A percentile compares a stretch with the other conserved stretches of the same genome.
phyloP scores from a whole-genome alignment of 352 stramenopile genomes.

The Phytopythium helicoides region DNA sequence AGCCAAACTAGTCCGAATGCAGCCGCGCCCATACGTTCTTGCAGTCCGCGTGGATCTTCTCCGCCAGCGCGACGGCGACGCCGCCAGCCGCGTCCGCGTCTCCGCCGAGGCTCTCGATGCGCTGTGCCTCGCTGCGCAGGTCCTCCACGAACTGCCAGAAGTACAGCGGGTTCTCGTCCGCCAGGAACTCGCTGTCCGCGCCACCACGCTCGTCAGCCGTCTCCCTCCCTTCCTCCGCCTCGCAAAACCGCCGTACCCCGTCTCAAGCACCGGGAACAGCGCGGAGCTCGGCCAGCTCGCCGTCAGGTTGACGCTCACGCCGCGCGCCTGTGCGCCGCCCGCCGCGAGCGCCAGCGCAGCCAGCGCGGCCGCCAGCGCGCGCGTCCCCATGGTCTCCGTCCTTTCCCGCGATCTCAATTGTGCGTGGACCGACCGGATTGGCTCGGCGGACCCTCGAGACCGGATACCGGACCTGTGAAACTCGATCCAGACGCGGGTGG shows the following conservation, averaged over 20 bases:
- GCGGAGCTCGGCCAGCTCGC: constrained; percentile 59
- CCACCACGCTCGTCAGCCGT: background rate
- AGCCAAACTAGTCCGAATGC: constrained; percentile 2
- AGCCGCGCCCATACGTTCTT: constrained; percentile 42
- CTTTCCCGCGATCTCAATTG: background rate
- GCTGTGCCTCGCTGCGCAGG: constrained; percentile 25
- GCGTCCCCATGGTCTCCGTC: constrained; percentile 15
- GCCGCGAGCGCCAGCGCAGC: constrained; percentile 19
- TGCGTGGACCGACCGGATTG: background rate
- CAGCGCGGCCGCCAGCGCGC: constrained; percentile 13
- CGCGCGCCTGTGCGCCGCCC: constrained; percentile 18
- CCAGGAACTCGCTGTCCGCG: constrained; percentile 69
- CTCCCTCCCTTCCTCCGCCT: too few species aligned
- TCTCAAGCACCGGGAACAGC: constrained; percentile 55
- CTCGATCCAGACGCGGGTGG: too few species aligned
- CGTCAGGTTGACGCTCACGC: constrained; percentile 53
- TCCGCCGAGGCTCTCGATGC: constrained; percentile 27
- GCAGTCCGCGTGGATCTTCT: constrained; percentile 52
- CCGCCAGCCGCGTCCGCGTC: constrained; percentile 50
- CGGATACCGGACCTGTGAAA: too few species aligned
- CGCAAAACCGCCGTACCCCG: constrained; percentile 27
- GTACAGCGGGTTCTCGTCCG: constrained; percentile 70
- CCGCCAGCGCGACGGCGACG: constrained; percentile 50
- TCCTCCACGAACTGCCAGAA: constrained; percentile 78
- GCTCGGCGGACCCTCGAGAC: too few species aligned